These are phyloP conservation scores for Isoetes engelmannii DNA, from an alignment of 83 land plant species.

Conservation along the genomic window DNA sequence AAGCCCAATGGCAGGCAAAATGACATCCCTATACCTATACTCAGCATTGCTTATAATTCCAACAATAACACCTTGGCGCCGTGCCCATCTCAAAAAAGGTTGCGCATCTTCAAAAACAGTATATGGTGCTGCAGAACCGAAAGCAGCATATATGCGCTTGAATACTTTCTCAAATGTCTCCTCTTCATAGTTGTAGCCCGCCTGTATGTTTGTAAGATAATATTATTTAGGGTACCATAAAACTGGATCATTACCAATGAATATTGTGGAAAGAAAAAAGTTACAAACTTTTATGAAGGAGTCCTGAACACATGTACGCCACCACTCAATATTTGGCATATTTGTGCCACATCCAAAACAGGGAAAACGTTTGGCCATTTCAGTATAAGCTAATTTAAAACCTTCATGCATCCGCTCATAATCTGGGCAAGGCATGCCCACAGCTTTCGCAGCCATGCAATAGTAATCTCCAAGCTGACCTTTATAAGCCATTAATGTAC, in stretches of 20 bases:
- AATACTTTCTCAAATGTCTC: conserved; percentile 73
- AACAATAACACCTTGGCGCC: conserved; percentile 56
- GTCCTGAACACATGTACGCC: conserved; percentile 65
- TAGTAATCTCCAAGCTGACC: conserved; percentile 91
- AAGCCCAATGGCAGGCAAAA: conserved; percentile 71
- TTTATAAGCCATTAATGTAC: conserved; percentile 83
- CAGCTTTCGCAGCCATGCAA: conserved; percentile 88
- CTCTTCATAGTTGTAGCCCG: conserved; percentile 79
- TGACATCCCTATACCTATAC: conserved; percentile 73
- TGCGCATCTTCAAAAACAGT: conserved; percentile 60
- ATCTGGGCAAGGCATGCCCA: conserved; percentile 82
- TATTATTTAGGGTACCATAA: background rate
- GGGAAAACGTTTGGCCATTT: conserved; percentile 70
- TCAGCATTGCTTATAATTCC: conserved; percentile 87
- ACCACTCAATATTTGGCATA: conserved; percentile 80
- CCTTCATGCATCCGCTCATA: conserved; percentile 81
- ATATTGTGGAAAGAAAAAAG: conserved; percentile 3
- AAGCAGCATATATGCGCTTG: conserved; percentile 60
- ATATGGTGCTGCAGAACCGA: conserved; percentile 90
- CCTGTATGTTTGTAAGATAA: conserved; percentile 29
- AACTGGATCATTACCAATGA: background rate
- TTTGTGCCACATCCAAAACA: conserved; percentile 70
- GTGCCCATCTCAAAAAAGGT: conserved; percentile 79
- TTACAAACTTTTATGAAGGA: conserved; percentile 59
- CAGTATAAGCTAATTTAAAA: conserved; percentile 75